phyloP scores from a whole-genome alignment of 441 rosid species.

The Corymbia citriodora region DNA sequence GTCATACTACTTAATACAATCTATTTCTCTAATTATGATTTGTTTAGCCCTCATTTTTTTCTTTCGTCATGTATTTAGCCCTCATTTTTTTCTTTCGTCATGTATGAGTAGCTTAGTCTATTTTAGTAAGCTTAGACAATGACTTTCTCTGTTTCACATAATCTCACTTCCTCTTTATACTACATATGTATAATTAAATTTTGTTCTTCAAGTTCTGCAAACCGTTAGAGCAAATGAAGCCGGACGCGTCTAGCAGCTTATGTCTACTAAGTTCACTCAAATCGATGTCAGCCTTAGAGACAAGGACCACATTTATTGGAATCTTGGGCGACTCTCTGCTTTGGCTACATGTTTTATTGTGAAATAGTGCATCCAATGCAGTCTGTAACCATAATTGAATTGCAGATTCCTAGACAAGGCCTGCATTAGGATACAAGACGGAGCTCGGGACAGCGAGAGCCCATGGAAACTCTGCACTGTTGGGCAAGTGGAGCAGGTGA shows the following conservation, averaged over 20 bases:
- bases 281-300: not conserved
- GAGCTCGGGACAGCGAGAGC: conserved; percentile 35
- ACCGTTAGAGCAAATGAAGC: too few relatives aligned
- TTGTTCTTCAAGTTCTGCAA: too few relatives aligned
- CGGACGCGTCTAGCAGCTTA: not conserved
- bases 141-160: too few relatives aligned
- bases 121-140: too few relatives aligned
- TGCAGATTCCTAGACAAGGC: conserved; percentile 87
- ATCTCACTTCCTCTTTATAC: too few relatives aligned
- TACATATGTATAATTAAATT: too few relatives aligned
- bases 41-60: too few relatives aligned
- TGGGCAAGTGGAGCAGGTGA: conserved; percentile 80
- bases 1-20: too few relatives aligned
- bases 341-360: not conserved
- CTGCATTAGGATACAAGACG: conserved; percentile 55
- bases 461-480: conserved; percentile 79
- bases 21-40: too few relatives aligned
- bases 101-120: too few relatives aligned
- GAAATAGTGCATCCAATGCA: not conserved
- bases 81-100: too few relatives aligned
- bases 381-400: not conserved
- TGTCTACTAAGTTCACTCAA: not conserved
- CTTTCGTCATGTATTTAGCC: too few relatives aligned
- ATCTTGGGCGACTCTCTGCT: not conserved
- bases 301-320: not conserved